Conservation (phyloP, 495 filamentous ascomycete species). For the Tuber aestivum region DNA sequence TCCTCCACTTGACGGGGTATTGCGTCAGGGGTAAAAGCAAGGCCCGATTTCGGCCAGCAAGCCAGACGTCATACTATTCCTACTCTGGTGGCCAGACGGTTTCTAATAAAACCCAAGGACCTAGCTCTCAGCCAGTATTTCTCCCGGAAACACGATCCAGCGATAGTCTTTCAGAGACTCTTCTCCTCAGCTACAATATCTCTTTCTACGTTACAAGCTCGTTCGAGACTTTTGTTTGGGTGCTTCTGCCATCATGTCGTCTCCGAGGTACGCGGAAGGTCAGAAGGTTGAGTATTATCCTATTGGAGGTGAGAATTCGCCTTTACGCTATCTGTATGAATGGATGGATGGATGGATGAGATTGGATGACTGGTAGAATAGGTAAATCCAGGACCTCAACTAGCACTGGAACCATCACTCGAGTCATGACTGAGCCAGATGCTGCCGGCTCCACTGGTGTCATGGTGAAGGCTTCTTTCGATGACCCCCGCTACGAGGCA, state of each 20-base stretch:
- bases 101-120: neutral
- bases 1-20: neutral
- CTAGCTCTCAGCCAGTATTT: neutral
- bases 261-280: constrained; percentile 28
- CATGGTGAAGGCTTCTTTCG: constrained; percentile 32
- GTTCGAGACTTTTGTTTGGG: neutral
- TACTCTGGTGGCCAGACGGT: neutral
- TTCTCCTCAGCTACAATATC: neutral
- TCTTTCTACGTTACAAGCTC: neutral
- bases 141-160: neutral
- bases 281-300: constrained; percentile 41
- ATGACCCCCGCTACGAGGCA: constrained; percentile 41
- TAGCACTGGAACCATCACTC: constrained; percentile 34
- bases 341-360: neutral
- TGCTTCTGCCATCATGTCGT: neutral
- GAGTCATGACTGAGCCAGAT: constrained; percentile 37
- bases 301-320: constrained; percentile 31
- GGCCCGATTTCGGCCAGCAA: neutral
- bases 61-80: neutral
- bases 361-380: constrained; percentile 1
- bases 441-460: constrained; percentile 24
- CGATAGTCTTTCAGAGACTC: neutral
- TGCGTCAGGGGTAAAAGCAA: neutral
- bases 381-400: constrained; percentile 35
- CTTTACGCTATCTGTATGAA: neutral